Evolutionary conservation across 2,329 filamentous ascomycete species (phyloP), one percentile per base, ranked within the genome.

Genomic region (Cercospora canescens): DNA sequence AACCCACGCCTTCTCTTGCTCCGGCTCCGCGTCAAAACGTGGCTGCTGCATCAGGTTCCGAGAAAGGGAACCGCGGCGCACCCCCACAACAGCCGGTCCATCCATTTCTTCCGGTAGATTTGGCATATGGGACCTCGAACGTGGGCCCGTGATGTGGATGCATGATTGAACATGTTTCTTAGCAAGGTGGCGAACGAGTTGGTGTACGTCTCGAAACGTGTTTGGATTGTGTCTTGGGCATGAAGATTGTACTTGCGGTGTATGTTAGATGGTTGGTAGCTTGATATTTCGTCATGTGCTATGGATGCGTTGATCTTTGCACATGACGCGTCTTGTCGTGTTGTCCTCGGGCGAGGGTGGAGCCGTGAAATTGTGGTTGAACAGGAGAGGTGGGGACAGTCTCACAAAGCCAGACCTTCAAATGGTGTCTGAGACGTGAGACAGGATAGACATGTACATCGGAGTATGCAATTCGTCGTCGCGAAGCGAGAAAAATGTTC

Each of bases 41-140:
- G 52, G 52, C 52, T 56, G 48, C 48, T 55, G 48, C 60, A 62
- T 41, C 28, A 26, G 32, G 4, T 52, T 18, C 59, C 59, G 48
- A 56, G 50, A 41, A 21, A n/a, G 24, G 26, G 26, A 41, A 30
- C 24, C 35, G 26, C 35, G 8, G 34, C 28, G 24, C n/a, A 52
- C 11, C 37, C 26, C n/a, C 16, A 39, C 59, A 52, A 52, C n/a
- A 56, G 4, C 39, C 41, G 37, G 35, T 54, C 41, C 39, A 61
- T 12, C 35, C 58, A 2, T 35, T 52, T 35, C 26, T 52, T 14
- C 39, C 58, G n/a, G n/a, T 60, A 2, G 28, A 52, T 21, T 26
- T 50, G 26, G 58, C 39, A 9, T 35, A 60, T 45, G 37, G 41
- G 14, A 34, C n/a, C 26, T 39, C 28, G 41, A 24, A 35, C 41